Evolutionary conservation across 306 rosid species (phyloP).

Genomic region (Cucumis melo): DNA sequence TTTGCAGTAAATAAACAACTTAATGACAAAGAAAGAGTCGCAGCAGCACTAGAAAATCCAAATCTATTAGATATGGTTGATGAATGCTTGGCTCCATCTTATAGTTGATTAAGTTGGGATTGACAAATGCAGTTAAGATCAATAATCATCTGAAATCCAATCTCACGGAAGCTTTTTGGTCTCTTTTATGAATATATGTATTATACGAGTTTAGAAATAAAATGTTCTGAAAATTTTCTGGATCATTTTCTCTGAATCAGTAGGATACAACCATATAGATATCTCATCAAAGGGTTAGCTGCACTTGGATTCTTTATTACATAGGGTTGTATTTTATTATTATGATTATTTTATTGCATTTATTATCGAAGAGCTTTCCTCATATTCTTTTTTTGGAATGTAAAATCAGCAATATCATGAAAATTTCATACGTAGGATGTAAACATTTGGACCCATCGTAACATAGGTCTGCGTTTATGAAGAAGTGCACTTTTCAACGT

Average conservation of each 20-base stretch:
- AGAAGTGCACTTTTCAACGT: too few species aligned
- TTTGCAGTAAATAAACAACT: slow-evolving; percentile 83
- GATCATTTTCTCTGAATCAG: neutral
- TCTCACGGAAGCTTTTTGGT: neutral
- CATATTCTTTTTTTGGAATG: neutral
- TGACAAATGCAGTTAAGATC: neutral
- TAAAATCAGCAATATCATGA: neutral
- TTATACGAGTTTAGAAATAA: neutral
- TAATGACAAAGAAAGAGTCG: slow-evolving; percentile 88
- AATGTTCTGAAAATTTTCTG: neutral
- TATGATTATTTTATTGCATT: neutral
- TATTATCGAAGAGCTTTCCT: neutral
- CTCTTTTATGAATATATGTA: neutral
- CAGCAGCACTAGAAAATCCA: slow-evolving; percentile 92
- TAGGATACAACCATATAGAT: neutral
- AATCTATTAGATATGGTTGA: slow-evolving; percentile 75
- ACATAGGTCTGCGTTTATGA: neutral
- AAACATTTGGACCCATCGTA: neutral
- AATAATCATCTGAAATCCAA: neutral
- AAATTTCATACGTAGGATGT: neutral
- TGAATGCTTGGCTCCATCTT: slow-evolving; percentile 83
- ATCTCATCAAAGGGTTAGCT: neutral
- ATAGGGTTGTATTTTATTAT: neutral
- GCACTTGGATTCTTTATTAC: neutral
- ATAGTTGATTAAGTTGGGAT: slow-evolving; percentile 16